Base-by-base conservation (phyloP, 306 rosid species). In the Ormosia emarginata region DNA sequence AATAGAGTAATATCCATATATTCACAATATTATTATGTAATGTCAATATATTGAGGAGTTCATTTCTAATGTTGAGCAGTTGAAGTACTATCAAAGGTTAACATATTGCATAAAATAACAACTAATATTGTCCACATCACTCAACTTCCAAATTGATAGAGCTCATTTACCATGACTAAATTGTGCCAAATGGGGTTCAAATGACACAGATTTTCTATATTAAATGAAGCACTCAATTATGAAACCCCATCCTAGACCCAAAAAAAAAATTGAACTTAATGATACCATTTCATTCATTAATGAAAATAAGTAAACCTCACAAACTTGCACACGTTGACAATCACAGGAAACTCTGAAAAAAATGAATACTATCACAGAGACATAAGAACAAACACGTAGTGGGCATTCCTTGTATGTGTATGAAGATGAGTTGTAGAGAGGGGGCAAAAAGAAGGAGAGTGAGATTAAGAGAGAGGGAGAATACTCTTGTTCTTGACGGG, bases 401-500 rank as follows among this genome's bases (percentile, higher is more conserved):
- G 53, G 9, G 55, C 77, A 30, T 36, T 36, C n/a, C 39, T 8
- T 17, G 52, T 14, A 52, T 2, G 49, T 0, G 34, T 8, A 10
- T 49, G 30, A 1, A 0, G 53, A 10, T n/a, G 5, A 3, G 8
- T 14, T 24, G 24, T 24, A 24, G 24, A 1, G 24, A n/a, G 1
- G 24, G 24, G 24, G 24, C 24, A 24, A 8, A 36, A 34, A 4
- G 24, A 24, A 4, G 50, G 52, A 53, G 44, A 32, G 3, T 36
- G 30, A 34, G 44, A 43, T 24, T 17, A 68, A 14, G 81, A 46
- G 88, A 15, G 47, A 70, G 78, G 85, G 59, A 33, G 67, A 9
- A 15, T 89, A 95, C 99, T 89, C 94, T 71, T 93, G 91, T 78
- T 95, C 93, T 85, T 84, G 71, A 8, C 87, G 93, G 66, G 94